Conservation (phyloP, 345 rosid species). For the Bruguiera gymnorhiza region DNA sequence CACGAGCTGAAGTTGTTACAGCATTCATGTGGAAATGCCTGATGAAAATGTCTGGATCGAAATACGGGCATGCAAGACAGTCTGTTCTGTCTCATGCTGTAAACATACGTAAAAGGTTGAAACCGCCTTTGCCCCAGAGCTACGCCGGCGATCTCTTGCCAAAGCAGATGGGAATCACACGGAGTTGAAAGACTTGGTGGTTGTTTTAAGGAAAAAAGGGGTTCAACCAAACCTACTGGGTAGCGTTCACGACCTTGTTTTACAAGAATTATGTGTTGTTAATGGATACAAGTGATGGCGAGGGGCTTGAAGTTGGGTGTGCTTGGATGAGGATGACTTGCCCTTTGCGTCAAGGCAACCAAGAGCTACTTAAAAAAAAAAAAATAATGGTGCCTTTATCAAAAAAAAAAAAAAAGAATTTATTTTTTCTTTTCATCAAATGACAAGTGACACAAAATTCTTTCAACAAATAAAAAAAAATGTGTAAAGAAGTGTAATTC, state of each 20-base stretch:
- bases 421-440: too few relatives aligned
- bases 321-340: background rate
- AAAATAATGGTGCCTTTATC: too few relatives aligned
- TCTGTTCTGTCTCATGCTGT: conserved; percentile 12
- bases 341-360: background rate
- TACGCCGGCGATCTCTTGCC: background rate
- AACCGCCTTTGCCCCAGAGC: background rate
- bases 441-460: too few relatives aligned
- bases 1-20: conserved; percentile 11
- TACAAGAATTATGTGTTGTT: conserved; percentile 6
- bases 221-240: background rate
- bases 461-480: too few relatives aligned
- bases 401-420: too few relatives aligned
- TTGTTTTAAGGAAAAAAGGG: background rate
- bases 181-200: conserved; percentile 2
- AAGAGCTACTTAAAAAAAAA: background rate
- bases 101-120: conserved; percentile 22
- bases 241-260: background rate
- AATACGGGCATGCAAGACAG: background rate
- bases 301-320: conserved; percentile 5
- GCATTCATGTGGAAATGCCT: conserved; percentile 7
- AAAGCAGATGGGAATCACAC: background rate
- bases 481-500: too few relatives aligned
- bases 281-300: background rate
- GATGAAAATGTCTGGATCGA: conserved; percentile 7